A percentile compares a stretch with the other conserved stretches of the same genome.
These are phyloP conservation scores for Marasmius fiardii DNA, from an alignment of 1,284 basidiomycete genomes.

Conservation along the genomic window DNA sequence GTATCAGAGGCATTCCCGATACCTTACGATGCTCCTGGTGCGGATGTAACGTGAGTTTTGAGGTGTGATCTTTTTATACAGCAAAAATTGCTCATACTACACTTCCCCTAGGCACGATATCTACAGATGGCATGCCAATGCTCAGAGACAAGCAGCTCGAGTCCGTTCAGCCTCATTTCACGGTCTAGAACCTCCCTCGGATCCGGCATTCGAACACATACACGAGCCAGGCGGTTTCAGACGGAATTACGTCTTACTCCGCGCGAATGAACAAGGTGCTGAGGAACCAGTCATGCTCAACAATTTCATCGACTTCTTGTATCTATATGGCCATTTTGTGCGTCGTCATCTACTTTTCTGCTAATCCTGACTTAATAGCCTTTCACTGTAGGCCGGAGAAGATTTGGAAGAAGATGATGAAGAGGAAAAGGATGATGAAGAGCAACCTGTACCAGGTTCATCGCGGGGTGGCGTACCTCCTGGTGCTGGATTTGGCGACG, in stretches of 20 bases:
- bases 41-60: constrained; percentile 82
- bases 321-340: constrained; percentile 92
- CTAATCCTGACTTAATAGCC: constrained; percentile 2
- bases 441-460: constrained; percentile 28
- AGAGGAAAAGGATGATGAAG: constrained; percentile 45
- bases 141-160: constrained; percentile 51
- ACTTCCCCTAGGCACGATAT: constrained; percentile 69
- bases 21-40: constrained; percentile 80
- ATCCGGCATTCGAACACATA: constrained; percentile 85
- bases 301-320: constrained; percentile 92
- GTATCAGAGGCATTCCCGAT: constrained; percentile 76
- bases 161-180: constrained; percentile 74
- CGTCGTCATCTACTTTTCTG: constrained; percentile 29
- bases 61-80: constrained; percentile 13
- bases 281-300: constrained; percentile 68
- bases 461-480: constrained; percentile 17
- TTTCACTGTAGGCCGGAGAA: constrained; percentile 74
- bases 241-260: constrained; percentile 78
- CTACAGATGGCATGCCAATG: constrained; percentile 88
- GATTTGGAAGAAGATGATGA: constrained; percentile 87
- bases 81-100: neutral
- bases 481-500: constrained; percentile 23
- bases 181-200: constrained; percentile 47
- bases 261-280: constrained; percentile 63
- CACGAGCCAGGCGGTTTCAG: constrained; percentile 94